Percentiles rank a stretch among this genome's conserved stretches.
Evolutionary conservation across 768 basidiomycete species (phyloP).

Genomic region (Omphalotus guepiniiformis): DNA sequence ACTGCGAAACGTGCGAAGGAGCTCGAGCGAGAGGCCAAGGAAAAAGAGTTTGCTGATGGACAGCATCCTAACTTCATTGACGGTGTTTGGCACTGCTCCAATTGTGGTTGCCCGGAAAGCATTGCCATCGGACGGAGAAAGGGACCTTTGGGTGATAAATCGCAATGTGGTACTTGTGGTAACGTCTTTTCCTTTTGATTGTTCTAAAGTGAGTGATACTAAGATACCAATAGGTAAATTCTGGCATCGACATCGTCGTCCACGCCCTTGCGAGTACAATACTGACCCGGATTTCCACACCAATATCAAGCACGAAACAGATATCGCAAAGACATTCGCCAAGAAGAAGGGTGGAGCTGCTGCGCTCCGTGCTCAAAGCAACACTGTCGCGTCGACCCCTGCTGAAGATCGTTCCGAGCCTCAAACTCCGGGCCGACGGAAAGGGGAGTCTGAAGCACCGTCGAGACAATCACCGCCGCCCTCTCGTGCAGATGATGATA

Average conservation of each 20-base stretch:
- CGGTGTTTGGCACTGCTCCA: slow-evolving; percentile 93
- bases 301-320: slow-evolving; percentile 51
- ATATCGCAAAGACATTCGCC: slow-evolving; percentile 43
- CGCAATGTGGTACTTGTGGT: slow-evolving; percentile 93
- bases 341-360: slow-evolving; percentile 58
- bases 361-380: slow-evolving; percentile 42
- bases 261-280: slow-evolving; percentile 78
- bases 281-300: slow-evolving; percentile 68
- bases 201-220: slow-evolving; percentile 4
- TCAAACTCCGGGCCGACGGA: slow-evolving; percentile 47
- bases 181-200: slow-evolving; percentile 25
- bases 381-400: slow-evolving; percentile 35
- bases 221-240: slow-evolving; percentile 61
- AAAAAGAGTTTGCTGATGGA: slow-evolving; percentile 77
- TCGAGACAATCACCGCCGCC: slow-evolving; percentile 25
- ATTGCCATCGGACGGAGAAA: slow-evolving; percentile 85
- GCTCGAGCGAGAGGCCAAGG: slow-evolving; percentile 77
- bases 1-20: slow-evolving; percentile 67
- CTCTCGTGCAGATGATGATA: slow-evolving; percentile 40
- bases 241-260: slow-evolving; percentile 83
- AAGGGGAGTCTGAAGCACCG: slow-evolving; percentile 29
- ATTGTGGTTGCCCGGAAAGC: slow-evolving; percentile 87
- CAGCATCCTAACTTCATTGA: slow-evolving; percentile 79
- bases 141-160: slow-evolving; percentile 86
- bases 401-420: slow-evolving; percentile 38